Base-by-base conservation (phyloP, 2,329 filamentous ascomycete genomes). In the Intubia oerlemansii region DNA sequence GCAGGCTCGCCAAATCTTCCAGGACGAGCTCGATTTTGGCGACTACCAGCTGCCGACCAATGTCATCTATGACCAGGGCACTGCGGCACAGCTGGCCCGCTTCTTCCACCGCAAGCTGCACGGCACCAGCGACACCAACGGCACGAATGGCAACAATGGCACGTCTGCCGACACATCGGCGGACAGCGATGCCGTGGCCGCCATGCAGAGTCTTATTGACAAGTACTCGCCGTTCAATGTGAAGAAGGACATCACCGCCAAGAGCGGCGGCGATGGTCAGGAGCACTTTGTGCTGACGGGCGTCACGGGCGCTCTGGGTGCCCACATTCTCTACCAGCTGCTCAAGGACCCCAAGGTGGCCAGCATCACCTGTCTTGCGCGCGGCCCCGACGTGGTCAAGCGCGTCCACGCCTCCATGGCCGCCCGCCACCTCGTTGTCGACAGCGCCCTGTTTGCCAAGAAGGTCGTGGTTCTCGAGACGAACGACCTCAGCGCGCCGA, bases 201-300 rank as follows among this genome's bases (percentile, higher is more conserved):
- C 28, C 8, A 64, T 66, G 57, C 32, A 42, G 6, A 42, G 42
- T 2, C 40, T 66, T n/a, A 52, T 66, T 28, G 37, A 45, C 7
- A 53, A 50, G 32, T 57, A 58, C 40, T 52, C 51, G 0, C 34
- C 33, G 5, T 55, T 59, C 34, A n/a, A n/a, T n/a, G n/a, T n/a
- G n/a, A n/a, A n/a, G n/a, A n/a, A n/a, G n/a, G 15, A 22, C 24
- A 8, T 21, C 8, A 41, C 32, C 10, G 31, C 24, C 30, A 35
- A 14, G 12, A 24, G 19, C 4, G 20, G 29, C 10, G n/a, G n/a
- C n/a, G n/a, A n/a, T n/a, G n/a, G n/a, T n/a, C n/a, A n/a, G n/a
- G 34, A 35, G 22, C 28, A 23, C 6, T 32, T 36, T 3, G 16
- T 49, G 6, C 40, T 57, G 10, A 57, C 53, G 1, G 54, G 54